A percentile compares a stretch with the other conserved stretches of the same genome.
phyloP scores from a whole-genome alignment of 805 yeast genomes.

The Saturnispora sanitii region DNA sequence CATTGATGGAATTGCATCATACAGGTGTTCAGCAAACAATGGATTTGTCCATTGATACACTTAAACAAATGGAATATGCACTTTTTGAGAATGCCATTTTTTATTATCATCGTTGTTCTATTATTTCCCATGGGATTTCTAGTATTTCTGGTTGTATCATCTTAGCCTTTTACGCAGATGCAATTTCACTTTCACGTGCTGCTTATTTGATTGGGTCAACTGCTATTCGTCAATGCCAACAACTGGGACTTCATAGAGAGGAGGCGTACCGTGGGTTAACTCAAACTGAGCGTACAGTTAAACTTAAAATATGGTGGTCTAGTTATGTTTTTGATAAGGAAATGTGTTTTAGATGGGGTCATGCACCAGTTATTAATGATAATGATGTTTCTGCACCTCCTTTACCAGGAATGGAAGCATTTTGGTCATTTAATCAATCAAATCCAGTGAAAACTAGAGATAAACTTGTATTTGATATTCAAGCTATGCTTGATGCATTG shows the following conservation, averaged over 20 bases:
- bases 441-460: constrained; percentile 2
- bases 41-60: constrained; percentile 12
- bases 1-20: constrained; percentile 8
- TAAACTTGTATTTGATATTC: constrained; percentile 8
- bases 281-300: constrained; percentile 28
- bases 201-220: constrained; percentile 34
- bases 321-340: constrained; percentile 40
- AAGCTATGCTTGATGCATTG: constrained; percentile 9
- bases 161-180: constrained; percentile 32
- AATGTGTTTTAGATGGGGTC: constrained; percentile 36
- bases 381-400: constrained; percentile 30
- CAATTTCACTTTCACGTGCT: constrained; percentile 28
- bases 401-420: constrained; percentile 16
- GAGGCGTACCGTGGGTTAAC: constrained; percentile 33
- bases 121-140: constrained; percentile 40
- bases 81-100: constrained; percentile 34
- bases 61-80: constrained; percentile 22
- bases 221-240: constrained; percentile 45
- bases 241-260: constrained; percentile 45
- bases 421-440: constrained; percentile 14
- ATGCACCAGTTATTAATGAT: constrained; percentile 37
- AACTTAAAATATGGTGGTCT: constrained; percentile 40
- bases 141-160: constrained; percentile 45
- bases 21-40: background rate
- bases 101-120: constrained; percentile 42